phyloP scores from a whole-genome alignment of 2,329 filamentous ascomycete genomes.

The Saccharata proteae region DNA sequence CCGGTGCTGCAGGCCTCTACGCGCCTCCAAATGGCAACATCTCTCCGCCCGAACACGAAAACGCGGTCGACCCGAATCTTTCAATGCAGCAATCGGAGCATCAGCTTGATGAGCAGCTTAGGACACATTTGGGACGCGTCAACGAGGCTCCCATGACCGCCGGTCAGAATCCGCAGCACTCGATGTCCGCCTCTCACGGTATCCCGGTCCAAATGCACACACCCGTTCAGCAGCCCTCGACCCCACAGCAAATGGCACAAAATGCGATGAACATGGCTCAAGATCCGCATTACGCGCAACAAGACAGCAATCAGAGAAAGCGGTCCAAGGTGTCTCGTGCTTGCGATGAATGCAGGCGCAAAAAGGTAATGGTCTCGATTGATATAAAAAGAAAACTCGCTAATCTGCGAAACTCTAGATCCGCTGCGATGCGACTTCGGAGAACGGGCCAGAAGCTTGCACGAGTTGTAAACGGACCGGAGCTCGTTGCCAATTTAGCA shows the following conservation, averaged over 20 bases:
- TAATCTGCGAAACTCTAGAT: constrained; percentile 16
- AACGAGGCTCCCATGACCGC: constrained; percentile 20
- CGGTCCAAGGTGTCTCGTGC: constrained; percentile 28
- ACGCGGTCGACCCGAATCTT: constrained; percentile 7
- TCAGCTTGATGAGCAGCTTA: constrained; percentile 22
- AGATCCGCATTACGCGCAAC: constrained; percentile 21
- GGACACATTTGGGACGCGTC: constrained; percentile 20
- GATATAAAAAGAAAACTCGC: neutral
- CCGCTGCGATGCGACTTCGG: constrained; percentile 27
- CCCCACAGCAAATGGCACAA: constrained; percentile 27
- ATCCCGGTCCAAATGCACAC: constrained; percentile 23
- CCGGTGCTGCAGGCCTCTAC: constrained; percentile 19
- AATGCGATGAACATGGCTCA: constrained; percentile 24
- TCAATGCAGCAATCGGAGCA: constrained; percentile 17
- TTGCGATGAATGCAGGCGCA: constrained; percentile 29
- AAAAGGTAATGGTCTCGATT: constrained; percentile 20
- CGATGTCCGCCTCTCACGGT: constrained; percentile 16
- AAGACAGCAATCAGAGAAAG: constrained; percentile 23
- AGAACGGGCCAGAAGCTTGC: constrained; percentile 27
- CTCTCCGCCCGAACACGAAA: constrained; percentile 10
- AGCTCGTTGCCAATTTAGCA: constrained; percentile 27
- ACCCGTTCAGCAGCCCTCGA: constrained; percentile 22
- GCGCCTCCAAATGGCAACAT: constrained; percentile 22
- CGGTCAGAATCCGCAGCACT: constrained; percentile 19
- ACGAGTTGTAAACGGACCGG: constrained; percentile 28